Base-by-base conservation (phyloP, 345 rosid species). In the Bretschneidera sinensis region DNA sequence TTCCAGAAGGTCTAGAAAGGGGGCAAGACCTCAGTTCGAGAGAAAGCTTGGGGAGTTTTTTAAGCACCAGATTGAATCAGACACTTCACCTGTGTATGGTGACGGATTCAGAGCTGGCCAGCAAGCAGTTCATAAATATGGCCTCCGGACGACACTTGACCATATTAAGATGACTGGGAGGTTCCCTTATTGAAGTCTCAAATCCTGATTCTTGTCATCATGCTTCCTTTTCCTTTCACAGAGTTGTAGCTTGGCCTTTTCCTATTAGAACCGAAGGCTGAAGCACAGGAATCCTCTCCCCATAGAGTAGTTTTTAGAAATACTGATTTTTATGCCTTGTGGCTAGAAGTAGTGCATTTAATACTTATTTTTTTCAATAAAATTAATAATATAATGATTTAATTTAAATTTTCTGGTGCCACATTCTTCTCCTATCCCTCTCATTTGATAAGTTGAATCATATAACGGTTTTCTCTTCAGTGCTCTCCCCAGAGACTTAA, bases 41-140 rank as follows among this genome's bases (percentile, higher is more conserved):
- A 80, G 61, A 78, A 95, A 85, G 68, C 89, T 95, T 0, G 97
- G 99, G 43, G 91, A 83, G 70, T 91, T 91, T 73, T 91, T 91
- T 53, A 83, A 81, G 70, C 95, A 91, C 79, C 97, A 95, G 72
- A 88, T 95, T 0, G 95, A 88, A 76, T 60, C 88, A 8, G 96
- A 95, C 71, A 65, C 84, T 22, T 95, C 99, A 45, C 77, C 95
- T 3, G 84, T 88, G 39, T 95, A 91, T 55, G 99, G 99, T 51
- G 96, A 85, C 2, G 99, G 99, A 15, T 95, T 88, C 79, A 76
- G 96, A 63, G 81, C 76, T 0, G 99, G 96, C 4, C 64, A 70
- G 28, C 61, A 60, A 63, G 92, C 97, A 0, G 95, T 91, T 62
- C 48, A 62, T 28, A 95, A 78, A 54, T 90, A 83, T 19, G 99